Percentiles rank a stretch among this genome's conserved stretches.
Conservation (phyloP, 2,329 filamentous ascomycete genomes). For the Colletotrichum sp. region DNA sequence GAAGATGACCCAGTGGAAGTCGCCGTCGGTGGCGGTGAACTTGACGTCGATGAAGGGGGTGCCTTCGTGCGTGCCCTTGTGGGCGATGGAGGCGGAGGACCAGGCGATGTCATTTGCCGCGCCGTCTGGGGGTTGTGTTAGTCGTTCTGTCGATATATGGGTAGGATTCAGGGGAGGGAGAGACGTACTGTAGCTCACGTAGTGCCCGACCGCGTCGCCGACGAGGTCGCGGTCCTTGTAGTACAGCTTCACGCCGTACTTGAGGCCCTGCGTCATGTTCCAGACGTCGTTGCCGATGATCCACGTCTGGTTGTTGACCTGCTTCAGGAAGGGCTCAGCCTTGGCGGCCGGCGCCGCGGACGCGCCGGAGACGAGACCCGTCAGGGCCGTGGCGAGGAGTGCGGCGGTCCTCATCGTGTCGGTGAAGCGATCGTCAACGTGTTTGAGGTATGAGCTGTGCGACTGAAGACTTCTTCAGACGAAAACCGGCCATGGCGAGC, state of each 20-base stretch:
- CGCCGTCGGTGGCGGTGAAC: conserved; percentile 50
- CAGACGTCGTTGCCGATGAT: conserved; percentile 35
- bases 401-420: background rate
- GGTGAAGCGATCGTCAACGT: background rate
- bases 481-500: background rate
- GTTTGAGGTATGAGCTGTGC: background rate
- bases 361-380: background rate
- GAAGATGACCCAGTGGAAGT: conserved; percentile 58
- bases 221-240: conserved; percentile 34
- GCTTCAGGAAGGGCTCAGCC: conserved; percentile 28
- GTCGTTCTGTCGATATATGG: background rate
- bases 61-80: conserved; percentile 33
- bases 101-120: conserved; percentile 50
- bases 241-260: conserved; percentile 30
- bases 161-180: background rate
- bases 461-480: background rate
- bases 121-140: conserved; percentile 39
- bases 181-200: conserved; percentile 33
- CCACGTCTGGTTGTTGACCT: conserved; percentile 31
- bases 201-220: conserved; percentile 33
- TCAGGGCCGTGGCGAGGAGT: background rate
- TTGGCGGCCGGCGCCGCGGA: background rate
- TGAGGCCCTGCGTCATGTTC: conserved; percentile 30
- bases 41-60: conserved; percentile 51
- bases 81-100: conserved; percentile 48